Conservation (phyloP, 2,329 filamentous ascomycete species). For the Alternaria arbusti region DNA sequence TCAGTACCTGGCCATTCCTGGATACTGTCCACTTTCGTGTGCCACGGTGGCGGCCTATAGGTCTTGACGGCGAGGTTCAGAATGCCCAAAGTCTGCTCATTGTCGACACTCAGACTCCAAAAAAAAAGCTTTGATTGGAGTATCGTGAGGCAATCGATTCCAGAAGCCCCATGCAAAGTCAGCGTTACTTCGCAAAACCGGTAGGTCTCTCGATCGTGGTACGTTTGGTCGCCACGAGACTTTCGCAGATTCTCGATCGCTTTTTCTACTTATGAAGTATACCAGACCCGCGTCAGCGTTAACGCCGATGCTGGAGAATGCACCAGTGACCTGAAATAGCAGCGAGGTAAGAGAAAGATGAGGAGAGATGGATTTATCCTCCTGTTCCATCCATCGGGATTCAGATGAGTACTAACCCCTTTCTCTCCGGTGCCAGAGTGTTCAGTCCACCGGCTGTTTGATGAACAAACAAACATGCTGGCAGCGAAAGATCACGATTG, state of each 20-base stretch:
- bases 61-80: background rate
- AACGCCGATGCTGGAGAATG: slow-evolving; percentile 1
- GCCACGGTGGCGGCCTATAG: background rate
- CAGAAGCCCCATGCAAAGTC: slow-evolving; percentile 10
- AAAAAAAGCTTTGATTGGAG: background rate
- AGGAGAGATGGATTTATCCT: background rate
- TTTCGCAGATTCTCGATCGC: background rate
- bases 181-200: background rate
- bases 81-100: background rate
- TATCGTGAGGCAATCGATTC: background rate
- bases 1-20: background rate
- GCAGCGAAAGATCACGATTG: background rate
- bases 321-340: background rate
- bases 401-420: background rate
- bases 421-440: background rate
- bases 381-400: background rate
- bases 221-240: background rate
- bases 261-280: slow-evolving; percentile 1
- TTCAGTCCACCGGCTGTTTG: background rate
- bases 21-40: background rate
- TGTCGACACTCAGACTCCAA: background rate
- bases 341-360: background rate
- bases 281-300: slow-evolving; percentile 2
- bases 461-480: background rate
- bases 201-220: background rate